These are phyloP conservation scores for Penicillium canariense DNA, from an alignment of 495 filamentous ascomycete genomes.

Conservation along the genomic window DNA sequence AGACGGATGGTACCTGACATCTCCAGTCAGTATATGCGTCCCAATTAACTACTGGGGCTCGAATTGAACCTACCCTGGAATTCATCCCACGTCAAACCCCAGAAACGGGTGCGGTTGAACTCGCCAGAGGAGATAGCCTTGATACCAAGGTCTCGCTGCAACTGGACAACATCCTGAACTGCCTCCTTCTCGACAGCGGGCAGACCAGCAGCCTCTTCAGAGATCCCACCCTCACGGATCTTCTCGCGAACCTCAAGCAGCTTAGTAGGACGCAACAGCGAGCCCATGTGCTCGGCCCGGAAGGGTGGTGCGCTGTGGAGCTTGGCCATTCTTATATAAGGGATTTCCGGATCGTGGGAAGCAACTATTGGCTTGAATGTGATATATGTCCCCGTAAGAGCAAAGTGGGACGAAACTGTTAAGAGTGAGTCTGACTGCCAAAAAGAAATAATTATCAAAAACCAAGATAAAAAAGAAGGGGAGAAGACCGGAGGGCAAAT, in stretches of 20 bases:
- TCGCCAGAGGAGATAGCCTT: conserved; percentile 67
- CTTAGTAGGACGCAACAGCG: conserved; percentile 60
- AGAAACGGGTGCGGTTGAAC: conserved; percentile 51
- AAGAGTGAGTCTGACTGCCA: not conserved
- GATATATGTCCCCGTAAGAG: not conserved
- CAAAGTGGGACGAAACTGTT: not conserved
- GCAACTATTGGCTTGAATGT: not conserved
- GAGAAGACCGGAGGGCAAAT: not conserved
- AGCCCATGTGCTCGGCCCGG: conserved; percentile 72
- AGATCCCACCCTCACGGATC: conserved; percentile 47
- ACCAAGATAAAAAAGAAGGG: conserved; percentile 2
- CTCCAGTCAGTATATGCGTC: not conserved
- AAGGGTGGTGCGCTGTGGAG: conserved; percentile 53
- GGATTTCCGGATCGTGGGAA: not conserved
- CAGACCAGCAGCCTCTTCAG: conserved; percentile 37
- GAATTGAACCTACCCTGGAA: conserved; percentile 54
- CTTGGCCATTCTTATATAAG: conserved; percentile 14
- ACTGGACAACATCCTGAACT: conserved; percentile 57
- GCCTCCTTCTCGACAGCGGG: conserved; percentile 54
- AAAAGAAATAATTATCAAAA: not conserved
- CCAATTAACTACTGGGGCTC: conserved; percentile 2
- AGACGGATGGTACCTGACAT: conserved; percentile 36
- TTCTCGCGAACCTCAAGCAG: conserved; percentile 55
- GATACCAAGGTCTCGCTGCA: conserved; percentile 61
- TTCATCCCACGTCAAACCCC: conserved; percentile 65